Conservation (phyloP, 768 basidiomycete species). For the Fomitopsis pulvina region DNA sequence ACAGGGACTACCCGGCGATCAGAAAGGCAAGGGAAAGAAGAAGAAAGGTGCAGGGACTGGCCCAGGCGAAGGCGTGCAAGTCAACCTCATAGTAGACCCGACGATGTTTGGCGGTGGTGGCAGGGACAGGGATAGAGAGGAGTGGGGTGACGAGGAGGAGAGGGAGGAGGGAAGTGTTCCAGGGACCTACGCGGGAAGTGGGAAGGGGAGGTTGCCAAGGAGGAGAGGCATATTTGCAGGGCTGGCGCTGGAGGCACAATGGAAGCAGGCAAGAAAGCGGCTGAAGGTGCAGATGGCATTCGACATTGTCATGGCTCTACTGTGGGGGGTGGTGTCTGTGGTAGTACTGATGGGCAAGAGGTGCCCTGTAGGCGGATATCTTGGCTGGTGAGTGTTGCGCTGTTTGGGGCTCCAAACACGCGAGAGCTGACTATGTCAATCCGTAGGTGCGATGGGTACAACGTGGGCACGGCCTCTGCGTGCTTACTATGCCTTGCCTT, state of each 20-base stretch:
- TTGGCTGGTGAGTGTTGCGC: slow-evolving; percentile 48
- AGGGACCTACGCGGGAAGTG: neutral
- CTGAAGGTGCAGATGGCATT: slow-evolving; percentile 45
- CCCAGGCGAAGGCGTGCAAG: slow-evolving; percentile 48
- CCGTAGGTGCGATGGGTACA: slow-evolving; percentile 68
- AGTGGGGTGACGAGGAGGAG: slow-evolving; percentile 27
- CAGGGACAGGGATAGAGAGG: slow-evolving; percentile 24
- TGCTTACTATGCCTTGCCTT: slow-evolving; percentile 54
- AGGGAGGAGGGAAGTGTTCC: slow-evolving; percentile 29
- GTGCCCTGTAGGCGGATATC: slow-evolving; percentile 56
- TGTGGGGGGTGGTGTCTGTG: slow-evolving; percentile 57
- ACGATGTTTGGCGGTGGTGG: slow-evolving; percentile 36
- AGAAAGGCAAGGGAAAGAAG: slow-evolving; percentile 36
- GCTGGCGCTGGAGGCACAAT: slow-evolving; percentile 56
- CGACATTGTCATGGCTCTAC: slow-evolving; percentile 39
- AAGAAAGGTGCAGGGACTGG: slow-evolving; percentile 25
- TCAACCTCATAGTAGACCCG: slow-evolving; percentile 70
- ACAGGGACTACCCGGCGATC: slow-evolving; percentile 39
- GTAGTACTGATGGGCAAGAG: slow-evolving; percentile 53
- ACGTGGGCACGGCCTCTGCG: slow-evolving; percentile 55
- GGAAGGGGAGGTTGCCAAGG: slow-evolving; percentile 28
- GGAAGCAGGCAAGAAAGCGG: slow-evolving; percentile 49
- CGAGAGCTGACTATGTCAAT: neutral
- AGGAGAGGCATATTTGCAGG: slow-evolving; percentile 50
- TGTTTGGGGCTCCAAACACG: neutral